Evolutionary conservation across 176 grass and related monocot species (phyloP).

Genomic region (Triticum urartu): DNA sequence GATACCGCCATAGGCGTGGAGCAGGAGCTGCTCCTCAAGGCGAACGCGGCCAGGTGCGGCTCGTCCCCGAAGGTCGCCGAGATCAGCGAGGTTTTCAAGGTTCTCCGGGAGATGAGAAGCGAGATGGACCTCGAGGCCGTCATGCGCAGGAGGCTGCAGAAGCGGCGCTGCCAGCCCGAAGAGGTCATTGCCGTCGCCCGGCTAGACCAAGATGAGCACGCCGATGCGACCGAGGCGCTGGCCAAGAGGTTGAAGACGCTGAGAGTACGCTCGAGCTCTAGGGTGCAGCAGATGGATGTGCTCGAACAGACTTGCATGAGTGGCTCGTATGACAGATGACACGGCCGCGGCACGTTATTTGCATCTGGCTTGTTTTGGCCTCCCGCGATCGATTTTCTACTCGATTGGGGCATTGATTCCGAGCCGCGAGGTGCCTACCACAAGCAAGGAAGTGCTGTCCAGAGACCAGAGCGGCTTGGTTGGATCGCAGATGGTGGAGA

Average conservation of each 20-base stretch:
- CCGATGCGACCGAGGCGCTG: not conserved
- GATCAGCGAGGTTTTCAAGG: not conserved
- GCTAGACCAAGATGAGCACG: not conserved
- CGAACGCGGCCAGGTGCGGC: not conserved
- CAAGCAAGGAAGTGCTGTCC: no score
- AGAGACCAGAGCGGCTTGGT: no score
- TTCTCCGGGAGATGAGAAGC: constrained; percentile 5
- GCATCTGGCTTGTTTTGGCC: no score
- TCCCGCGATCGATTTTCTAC: no score
- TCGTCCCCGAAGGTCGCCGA: not conserved
- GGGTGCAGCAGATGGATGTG: not conserved
- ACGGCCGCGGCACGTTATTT: no score
- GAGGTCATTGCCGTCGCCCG: not conserved
- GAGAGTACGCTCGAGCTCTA: not conserved
- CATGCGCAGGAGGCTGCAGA: constrained; percentile 3
- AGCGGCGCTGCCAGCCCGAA: not conserved
- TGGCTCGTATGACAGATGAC: no score
- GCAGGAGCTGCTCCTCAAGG: not conserved
- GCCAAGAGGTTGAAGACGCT: not conserved
- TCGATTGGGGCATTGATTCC: no score
- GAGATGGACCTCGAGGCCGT: constrained; percentile 17
- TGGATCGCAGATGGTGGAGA: no score
- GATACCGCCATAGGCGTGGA: not conserved
- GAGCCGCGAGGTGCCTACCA: no score
- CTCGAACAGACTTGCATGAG: not conserved